Evolutionary conservation across 2,329 filamentous ascomycete genomes (phyloP).

Genomic region (Sporothrix brunneoviolacea): DNA sequence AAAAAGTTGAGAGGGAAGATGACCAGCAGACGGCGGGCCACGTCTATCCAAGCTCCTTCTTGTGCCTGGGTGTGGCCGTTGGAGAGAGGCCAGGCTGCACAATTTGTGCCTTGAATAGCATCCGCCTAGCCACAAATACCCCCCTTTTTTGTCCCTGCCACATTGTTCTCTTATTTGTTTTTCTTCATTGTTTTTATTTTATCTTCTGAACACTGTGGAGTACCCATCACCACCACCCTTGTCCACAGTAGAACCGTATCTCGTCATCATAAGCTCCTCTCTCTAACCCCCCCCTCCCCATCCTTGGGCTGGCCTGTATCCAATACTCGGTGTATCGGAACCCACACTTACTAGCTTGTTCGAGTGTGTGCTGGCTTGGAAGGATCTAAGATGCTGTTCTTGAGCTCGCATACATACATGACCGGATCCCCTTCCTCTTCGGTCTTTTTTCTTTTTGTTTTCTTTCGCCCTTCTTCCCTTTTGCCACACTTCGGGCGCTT

Average conservation of each 20-base stretch:
- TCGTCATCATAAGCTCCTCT: slow-evolving; percentile 7
- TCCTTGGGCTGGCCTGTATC: background rate
- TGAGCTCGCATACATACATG: background rate
- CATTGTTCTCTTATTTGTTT: too few relatives aligned
- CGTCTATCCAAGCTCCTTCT: background rate
- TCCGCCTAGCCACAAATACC: too few relatives aligned
- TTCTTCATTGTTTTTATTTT: background rate
- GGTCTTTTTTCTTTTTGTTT: background rate
- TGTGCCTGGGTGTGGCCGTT: background rate
- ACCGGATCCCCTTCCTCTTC: background rate
- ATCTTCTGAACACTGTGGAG: too few relatives aligned
- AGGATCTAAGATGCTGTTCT: slow-evolving; percentile 5
- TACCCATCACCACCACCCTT: slow-evolving; percentile 4
- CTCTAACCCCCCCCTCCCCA: background rate
- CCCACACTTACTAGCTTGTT: slow-evolving; percentile 7
- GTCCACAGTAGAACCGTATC: slow-evolving; percentile 3
- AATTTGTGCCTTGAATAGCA: background rate
- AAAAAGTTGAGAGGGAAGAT: too few relatives aligned
- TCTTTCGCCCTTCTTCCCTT: too few relatives aligned
- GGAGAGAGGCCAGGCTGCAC: background rate
- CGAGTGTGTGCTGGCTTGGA: slow-evolving; percentile 1
- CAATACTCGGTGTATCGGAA: slow-evolving; percentile 9
- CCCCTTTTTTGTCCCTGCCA: too few relatives aligned
- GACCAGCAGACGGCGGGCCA: too few relatives aligned
- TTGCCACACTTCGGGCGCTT: too few relatives aligned